Conservation (phyloP, 768 basidiomycete species). For the Rossbeevera mucosa region DNA sequence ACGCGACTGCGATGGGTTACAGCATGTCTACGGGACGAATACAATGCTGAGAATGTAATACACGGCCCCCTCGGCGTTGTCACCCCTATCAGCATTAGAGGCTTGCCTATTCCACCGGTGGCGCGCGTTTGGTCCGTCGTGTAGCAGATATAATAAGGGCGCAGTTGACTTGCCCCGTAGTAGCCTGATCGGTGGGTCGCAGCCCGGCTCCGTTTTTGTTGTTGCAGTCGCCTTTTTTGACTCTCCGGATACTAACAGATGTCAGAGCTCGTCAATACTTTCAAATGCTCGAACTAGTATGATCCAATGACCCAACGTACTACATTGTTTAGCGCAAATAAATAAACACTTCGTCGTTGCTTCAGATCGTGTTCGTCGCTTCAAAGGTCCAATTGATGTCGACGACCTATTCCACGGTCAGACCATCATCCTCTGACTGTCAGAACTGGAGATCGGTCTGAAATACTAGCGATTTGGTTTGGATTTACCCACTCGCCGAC, state of each 20-base stretch:
- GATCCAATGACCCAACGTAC: too few species aligned
- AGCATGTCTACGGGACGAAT: conserved; percentile 5
- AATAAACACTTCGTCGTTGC: background rate
- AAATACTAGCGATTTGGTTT: background rate
- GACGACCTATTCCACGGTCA: background rate
- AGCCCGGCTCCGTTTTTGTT: conserved; percentile 3
- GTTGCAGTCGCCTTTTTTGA: background rate
- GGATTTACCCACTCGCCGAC: background rate
- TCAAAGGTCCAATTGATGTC: background rate
- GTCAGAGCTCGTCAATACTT: background rate
- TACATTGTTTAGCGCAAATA: background rate
- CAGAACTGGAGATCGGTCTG: background rate
- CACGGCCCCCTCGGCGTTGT: background rate
- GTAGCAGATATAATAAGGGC: background rate
- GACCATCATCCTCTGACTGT: background rate
- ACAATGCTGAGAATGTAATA: conserved; percentile 2
- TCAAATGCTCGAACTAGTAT: background rate
- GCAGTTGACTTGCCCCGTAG: background rate
- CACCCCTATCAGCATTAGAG: background rate
- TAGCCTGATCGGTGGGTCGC: background rate
- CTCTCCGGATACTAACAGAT: too few species aligned
- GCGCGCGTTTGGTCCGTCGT: background rate
- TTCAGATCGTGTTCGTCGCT: background rate
- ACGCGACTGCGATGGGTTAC: background rate
- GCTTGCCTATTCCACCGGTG: background rate